Evolutionary conservation across 805 yeast genomes (phyloP).

Genomic region (Ogataea corticis): DNA sequence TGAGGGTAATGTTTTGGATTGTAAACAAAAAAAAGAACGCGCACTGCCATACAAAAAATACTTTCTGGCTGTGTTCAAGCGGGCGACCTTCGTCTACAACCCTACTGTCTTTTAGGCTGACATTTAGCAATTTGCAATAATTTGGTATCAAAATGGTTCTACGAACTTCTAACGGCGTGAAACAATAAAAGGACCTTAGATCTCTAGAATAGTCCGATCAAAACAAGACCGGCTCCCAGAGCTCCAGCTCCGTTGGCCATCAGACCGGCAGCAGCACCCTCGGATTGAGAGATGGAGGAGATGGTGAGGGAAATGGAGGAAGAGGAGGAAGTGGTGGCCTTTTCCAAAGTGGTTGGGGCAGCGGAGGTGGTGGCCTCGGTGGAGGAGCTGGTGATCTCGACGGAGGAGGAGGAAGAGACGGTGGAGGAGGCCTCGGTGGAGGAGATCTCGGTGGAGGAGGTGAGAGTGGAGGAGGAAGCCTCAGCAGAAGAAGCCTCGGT

Average conservation of each 20-base stretch:
- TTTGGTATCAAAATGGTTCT: neutral
- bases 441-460: constrained; percentile 24
- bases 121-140: too few species aligned
- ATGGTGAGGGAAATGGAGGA: constrained; percentile 17
- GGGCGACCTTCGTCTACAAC: too few species aligned
- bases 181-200: constrained; percentile 4
- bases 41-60: constrained; percentile 1
- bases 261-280: constrained; percentile 24
- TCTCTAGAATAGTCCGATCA: constrained; percentile 17
- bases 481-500: constrained; percentile 19
- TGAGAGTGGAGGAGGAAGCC: constrained; percentile 20
- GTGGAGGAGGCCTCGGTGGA: constrained; percentile 21
- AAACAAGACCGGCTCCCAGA: constrained; percentile 27
- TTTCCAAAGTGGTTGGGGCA: constrained; percentile 20
- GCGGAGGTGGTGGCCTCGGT: neutral
- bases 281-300: constrained; percentile 25
- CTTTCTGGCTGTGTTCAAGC: too few species aligned
- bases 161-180: constrained; percentile 2
- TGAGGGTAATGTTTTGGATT: neutral
- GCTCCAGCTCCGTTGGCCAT: constrained; percentile 30
- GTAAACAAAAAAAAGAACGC: neutral
- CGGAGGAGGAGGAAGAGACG: constrained; percentile 19
- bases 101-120: too few species aligned
- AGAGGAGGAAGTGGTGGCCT: constrained; percentile 17
- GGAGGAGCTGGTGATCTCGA: constrained; percentile 8